Percentiles rank a stretch among this genome's conserved stretches.
Conservation (phyloP, 192 early-diverging fungal genomes). For the Glomus cerebriforme region DNA sequence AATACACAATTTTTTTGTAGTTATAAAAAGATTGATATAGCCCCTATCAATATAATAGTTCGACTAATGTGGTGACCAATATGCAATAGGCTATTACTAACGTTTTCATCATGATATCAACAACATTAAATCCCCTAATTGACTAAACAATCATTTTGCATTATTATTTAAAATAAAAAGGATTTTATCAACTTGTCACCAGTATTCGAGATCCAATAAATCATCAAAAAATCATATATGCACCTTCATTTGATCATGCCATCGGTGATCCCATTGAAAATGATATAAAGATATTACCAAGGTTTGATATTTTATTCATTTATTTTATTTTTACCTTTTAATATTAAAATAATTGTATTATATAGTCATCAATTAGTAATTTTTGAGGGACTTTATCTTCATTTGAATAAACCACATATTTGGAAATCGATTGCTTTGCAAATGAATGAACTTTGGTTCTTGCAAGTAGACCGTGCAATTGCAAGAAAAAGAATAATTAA, state of each 20-base stretch:
- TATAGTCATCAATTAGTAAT: conserved; percentile 46
- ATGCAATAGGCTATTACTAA: too few species aligned
- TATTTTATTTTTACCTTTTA: background rate
- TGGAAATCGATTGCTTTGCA: conserved; percentile 44
- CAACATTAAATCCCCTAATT: too few species aligned
- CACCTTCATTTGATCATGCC: conserved; percentile 55
- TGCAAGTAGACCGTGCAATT: conserved; percentile 37
- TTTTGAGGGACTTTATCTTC: conserved; percentile 60
- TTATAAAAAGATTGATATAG: too few species aligned
- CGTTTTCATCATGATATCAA: too few species aligned
- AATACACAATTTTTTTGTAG: too few species aligned
- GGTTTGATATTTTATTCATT: conserved; percentile 1
- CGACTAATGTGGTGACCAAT: too few species aligned
- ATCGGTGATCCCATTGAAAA: conserved; percentile 49
- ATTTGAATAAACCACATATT: conserved; percentile 33
- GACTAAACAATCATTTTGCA: too few species aligned
- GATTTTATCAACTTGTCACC: conserved; percentile 29
- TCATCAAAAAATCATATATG: conserved; percentile 24
- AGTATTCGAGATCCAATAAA: conserved; percentile 25
- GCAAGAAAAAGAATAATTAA: conserved; percentile 42
- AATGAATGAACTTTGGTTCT: conserved; percentile 52
- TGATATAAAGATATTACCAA: conserved; percentile 43
- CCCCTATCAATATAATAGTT: too few species aligned
- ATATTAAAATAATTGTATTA: background rate
- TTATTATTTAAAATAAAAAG: conserved; percentile 2